Base-by-base conservation (phyloP, 306 rosid species). In the Dalbergia cultrata region DNA sequence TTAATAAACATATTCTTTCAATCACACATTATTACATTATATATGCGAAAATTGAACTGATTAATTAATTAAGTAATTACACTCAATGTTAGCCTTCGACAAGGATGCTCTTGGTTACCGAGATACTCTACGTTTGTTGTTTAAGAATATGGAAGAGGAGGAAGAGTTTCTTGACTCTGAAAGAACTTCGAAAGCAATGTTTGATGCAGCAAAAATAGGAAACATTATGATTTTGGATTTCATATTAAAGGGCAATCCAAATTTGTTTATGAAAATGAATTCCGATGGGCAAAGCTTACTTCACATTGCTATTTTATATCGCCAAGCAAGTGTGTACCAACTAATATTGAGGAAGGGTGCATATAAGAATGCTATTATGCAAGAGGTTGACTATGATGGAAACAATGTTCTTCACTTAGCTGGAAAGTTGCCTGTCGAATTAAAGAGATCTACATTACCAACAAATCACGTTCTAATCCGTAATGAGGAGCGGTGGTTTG, bases 351-450 rank as follows among this genome's bases (percentile, higher is more conserved):
- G 26, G 34, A 60, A 8, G 21, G 70, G 33, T 16, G 44, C 17
- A 21, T 13, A 6, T 22, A 59, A 59, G 45, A 66, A 75, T 61
- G 18, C 33, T 54, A 8, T 75, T 9, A 18, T 61, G 22, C 70
- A 35, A 9, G 5, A 0, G 13, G 16, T 21, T 13, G 79, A 75
- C 9, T 0, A 0, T 5, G 31, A 75, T 0, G 18, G 58, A 8
- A 43, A 75, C 45, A 75, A 44, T 39, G 64, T 75, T 50, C 60
- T 75, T 4, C 79, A 75, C 59, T 75, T 75, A 45, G 70, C 70
- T 26, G 79, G 47, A n/a, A 7, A 9, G 31, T 43, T 22, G 33
- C 45, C 43, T n/a, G 19, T 44, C 0, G 18, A 62, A 33, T 26
- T 26, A 1, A 34, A 12, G 26, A 75, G 34, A 44, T 43, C 61